A percentile compares a stretch with the other conserved stretches of the same genome.
Evolutionary conservation across 768 basidiomycete genomes (phyloP).

Genomic region (Podaxis mareebaensis): DNA sequence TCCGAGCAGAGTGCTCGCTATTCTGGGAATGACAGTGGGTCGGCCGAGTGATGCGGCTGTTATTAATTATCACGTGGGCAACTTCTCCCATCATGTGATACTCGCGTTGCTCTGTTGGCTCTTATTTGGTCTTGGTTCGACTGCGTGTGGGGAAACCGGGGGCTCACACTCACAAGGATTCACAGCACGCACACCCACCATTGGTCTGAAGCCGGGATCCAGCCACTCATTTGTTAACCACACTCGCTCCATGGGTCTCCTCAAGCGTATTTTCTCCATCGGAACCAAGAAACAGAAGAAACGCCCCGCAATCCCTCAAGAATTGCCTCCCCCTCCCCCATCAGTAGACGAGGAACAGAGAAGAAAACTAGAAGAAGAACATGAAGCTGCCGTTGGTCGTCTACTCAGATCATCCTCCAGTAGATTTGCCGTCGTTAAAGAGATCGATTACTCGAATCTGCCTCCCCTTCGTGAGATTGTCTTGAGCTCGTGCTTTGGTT

Average conservation of each 20-base stretch:
- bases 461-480: conserved; percentile 68
- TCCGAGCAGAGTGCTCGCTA: neutral
- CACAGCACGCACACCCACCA: neutral
- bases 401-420: conserved; percentile 75
- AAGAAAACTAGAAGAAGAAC: conserved; percentile 41
- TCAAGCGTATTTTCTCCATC: conserved; percentile 71
- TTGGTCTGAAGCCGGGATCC: neutral
- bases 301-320: conserved; percentile 27
- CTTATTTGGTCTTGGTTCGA: conserved; percentile 47
- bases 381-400: conserved; percentile 47
- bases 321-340: conserved; percentile 27
- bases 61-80: neutral
- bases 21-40: neutral
- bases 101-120: conserved; percentile 32
- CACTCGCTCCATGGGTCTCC: conserved; percentile 54
- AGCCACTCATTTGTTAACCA: conserved; percentile 21
- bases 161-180: neutral
- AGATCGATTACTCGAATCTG: conserved; percentile 55
- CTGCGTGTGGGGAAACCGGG: neutral
- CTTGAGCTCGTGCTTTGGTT: conserved; percentile 14
- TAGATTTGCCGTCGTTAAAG: conserved; percentile 57
- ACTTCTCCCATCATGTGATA: conserved; percentile 29
- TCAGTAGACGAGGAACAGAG: conserved; percentile 12
- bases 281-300: conserved; percentile 62
- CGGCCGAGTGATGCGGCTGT: neutral